phyloP scores from a whole-genome alignment of 306 rosid species.

The Cucurbita pepo region DNA sequence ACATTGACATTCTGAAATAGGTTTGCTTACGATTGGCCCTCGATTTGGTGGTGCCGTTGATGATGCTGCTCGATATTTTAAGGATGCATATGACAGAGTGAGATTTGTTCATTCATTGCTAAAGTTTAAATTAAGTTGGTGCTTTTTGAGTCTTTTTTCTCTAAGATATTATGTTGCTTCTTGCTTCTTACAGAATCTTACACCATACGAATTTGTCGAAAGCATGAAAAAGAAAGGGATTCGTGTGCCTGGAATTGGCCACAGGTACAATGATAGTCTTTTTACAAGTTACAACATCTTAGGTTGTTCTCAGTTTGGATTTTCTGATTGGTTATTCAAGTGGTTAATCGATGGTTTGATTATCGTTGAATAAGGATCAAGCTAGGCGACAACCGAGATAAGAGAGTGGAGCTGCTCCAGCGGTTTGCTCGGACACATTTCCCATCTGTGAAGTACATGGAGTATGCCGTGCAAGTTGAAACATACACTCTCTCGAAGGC shows the following conservation, averaged over 20 bases:
- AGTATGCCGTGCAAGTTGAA: conserved; percentile 89
- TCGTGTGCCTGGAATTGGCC: conserved; percentile 99
- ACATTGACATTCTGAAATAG: conserved; percentile 31
- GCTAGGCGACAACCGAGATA: conserved; percentile 92
- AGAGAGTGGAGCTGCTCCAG: conserved; percentile 94
- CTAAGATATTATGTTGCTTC: background rate
- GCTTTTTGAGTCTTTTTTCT: background rate
- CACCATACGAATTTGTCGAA: conserved; percentile 92
- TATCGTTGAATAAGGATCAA: conserved; percentile 57
- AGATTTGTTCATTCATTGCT: background rate
- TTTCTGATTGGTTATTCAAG: background rate
- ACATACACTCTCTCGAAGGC: conserved; percentile 91
- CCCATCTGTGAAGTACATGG: conserved; percentile 96
- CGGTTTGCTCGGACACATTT: conserved; percentile 74
- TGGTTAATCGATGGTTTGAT: conserved; percentile 13
- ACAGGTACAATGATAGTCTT: conserved; percentile 35
- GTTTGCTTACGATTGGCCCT: conserved; percentile 98
- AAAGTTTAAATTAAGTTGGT: background rate
- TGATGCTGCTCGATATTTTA: conserved; percentile 98
- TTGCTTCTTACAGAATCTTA: conserved; percentile 45
- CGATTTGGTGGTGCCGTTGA: conserved; percentile 99
- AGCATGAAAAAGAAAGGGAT: conserved; percentile 94
- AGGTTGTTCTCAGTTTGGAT: background rate
- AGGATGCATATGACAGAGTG: conserved; percentile 76
- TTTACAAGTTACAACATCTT: background rate